phyloP scores from a whole-genome alignment of 306 rosid species.

The Arachis hypogaea region DNA sequence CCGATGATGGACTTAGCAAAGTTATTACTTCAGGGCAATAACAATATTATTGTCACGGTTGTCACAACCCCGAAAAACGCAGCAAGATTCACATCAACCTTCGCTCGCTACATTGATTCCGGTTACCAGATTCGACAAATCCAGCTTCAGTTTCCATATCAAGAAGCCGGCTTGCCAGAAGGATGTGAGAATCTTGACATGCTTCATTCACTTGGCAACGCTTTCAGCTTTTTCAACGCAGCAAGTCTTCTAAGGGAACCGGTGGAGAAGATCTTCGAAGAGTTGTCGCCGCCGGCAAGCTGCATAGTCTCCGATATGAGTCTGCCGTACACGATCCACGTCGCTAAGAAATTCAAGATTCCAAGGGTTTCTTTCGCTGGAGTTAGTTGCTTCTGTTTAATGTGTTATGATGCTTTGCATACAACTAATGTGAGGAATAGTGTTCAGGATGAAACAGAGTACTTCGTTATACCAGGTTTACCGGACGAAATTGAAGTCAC shows the following conservation, averaged over 20 bases:
- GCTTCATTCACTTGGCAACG: conserved; percentile 28
- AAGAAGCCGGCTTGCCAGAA: conserved; percentile 4
- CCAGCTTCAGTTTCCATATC: background rate
- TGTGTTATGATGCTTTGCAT: background rate
- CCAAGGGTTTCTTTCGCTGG: conserved; percentile 5
- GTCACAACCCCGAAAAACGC: conserved; percentile 2
- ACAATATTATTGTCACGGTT: background rate
- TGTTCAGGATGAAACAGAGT: conserved; percentile 13
- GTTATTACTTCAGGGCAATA: background rate
- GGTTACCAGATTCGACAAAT: background rate
- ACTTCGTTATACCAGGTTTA: conserved; percentile 1
- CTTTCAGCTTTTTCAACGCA: conserved; percentile 17
- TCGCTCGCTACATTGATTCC: background rate
- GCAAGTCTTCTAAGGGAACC: conserved; percentile 11
- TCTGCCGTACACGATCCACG: conserved; percentile 1
- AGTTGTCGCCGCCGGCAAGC: conserved; percentile 5
- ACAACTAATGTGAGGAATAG: background rate
- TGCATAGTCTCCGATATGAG: conserved; percentile 7
- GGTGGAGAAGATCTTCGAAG: conserved; percentile 24
- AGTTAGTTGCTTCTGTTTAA: background rate
- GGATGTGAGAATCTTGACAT: conserved; percentile 46
- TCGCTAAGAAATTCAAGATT: background rate
- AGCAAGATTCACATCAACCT: background rate
- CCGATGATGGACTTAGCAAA: conserved; percentile 6
- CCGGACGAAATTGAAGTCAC: conserved; percentile 2